A percentile compares a stretch with the other conserved stretches of the same genome.
phyloP scores from a whole-genome alignment of 179 eudicot genomes.

The Beta corolliflora region DNA sequence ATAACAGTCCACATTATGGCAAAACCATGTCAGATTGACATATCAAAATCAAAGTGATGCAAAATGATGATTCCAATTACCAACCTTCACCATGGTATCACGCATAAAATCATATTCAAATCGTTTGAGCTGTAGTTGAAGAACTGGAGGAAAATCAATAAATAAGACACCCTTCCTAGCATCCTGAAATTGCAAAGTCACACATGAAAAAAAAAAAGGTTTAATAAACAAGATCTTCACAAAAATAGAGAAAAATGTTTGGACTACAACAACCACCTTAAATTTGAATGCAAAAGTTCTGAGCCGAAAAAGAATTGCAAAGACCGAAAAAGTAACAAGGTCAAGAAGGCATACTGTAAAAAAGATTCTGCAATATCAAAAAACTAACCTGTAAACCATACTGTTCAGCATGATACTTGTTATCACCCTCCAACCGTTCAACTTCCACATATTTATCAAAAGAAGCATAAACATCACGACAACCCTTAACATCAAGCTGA shows the following conservation, averaged over 20 bases:
- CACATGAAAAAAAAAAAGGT: background rate
- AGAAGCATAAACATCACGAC: constrained; percentile 87
- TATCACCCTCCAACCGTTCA: constrained; percentile 82
- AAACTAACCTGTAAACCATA: constrained; percentile 75
- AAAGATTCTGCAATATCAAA: background rate
- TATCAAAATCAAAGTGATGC: background rate
- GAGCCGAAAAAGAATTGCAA: background rate
- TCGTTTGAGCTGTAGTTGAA: constrained; percentile 54
- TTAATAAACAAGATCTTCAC: background rate
- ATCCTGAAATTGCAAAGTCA: constrained; percentile 36
- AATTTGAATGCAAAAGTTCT: background rate
- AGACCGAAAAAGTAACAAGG: background rate
- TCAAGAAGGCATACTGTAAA: background rate
- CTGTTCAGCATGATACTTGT: constrained; percentile 84
- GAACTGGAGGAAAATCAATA: constrained; percentile 60
- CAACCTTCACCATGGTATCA: constrained; percentile 59
- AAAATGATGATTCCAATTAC: constrained; percentile 6
- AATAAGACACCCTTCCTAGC: constrained; percentile 58
- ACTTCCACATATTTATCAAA: constrained; percentile 96
- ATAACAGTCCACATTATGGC: background rate
- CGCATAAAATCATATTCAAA: constrained; percentile 63
- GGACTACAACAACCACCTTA: background rate
- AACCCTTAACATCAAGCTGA: constrained; percentile 96
- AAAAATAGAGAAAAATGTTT: background rate
- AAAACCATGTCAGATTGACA: too few species aligned